phyloP scores from a whole-genome alignment of 495 filamentous ascomycete species.

The Immersiella caudata region DNA sequence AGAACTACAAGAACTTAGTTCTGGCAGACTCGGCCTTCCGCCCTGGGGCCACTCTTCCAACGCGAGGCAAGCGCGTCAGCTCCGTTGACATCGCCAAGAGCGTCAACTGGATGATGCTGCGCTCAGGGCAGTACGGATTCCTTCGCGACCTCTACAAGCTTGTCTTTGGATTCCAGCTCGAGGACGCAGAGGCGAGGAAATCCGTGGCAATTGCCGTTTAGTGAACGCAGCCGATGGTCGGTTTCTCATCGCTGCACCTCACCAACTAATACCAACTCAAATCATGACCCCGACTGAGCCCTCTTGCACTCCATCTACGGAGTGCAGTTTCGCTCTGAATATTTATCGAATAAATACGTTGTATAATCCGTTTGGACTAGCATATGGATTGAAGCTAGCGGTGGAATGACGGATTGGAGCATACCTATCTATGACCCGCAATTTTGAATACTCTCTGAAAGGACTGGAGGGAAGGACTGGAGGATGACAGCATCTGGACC shows the following conservation, averaged over 20 bases:
- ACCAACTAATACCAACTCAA: too few relatives aligned
- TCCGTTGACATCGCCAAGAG: constrained; percentile 75
- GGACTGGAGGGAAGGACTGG: not conserved
- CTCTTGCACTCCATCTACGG: too few relatives aligned
- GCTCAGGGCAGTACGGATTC: constrained; percentile 64
- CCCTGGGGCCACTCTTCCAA: constrained; percentile 53
- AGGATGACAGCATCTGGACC: not conserved
- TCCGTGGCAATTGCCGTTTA: constrained; percentile 52
- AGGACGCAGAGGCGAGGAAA: constrained; percentile 66
- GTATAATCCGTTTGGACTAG: too few relatives aligned
- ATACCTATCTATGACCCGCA: not conserved
- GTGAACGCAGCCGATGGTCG: not conserved
- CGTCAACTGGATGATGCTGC: constrained; percentile 67
- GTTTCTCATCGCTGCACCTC: too few relatives aligned
- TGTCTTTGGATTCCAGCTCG: constrained; percentile 81
- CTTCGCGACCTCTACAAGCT: constrained; percentile 76
- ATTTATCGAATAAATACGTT: too few relatives aligned
- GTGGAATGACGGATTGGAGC: too few relatives aligned
- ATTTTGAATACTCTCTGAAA: not conserved
- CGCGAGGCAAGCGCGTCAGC: constrained; percentile 59
- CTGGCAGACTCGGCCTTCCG: constrained; percentile 68
- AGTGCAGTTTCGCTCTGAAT: too few relatives aligned
- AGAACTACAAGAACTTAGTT: constrained; percentile 77
- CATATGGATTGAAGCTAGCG: too few relatives aligned
- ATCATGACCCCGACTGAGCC: too few relatives aligned